These are phyloP conservation scores for Dendrocalamus sinicus DNA, from an alignment of 176 grass and related monocot species.

Conservation along the genomic window DNA sequence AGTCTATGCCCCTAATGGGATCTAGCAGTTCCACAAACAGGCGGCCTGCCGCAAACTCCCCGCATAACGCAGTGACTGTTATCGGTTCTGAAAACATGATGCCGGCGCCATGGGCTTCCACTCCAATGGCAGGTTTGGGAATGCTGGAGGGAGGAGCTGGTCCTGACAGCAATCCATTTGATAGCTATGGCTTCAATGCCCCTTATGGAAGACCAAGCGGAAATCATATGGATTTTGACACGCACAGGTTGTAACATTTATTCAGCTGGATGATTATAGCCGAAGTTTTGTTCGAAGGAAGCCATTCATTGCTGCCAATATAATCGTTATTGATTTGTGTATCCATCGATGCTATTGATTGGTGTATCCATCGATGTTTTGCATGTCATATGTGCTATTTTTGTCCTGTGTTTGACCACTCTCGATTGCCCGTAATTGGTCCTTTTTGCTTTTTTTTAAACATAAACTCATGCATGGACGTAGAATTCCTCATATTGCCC, in stretches of 20 bases:
- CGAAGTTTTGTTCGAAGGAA: constrained; percentile 29
- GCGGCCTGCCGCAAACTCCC: constrained; percentile 41
- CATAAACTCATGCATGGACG: not conserved
- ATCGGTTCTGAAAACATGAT: constrained; percentile 39
- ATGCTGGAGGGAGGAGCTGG: constrained; percentile 42
- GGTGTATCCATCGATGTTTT: constrained; percentile 10
- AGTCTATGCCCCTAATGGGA: constrained; percentile 15
- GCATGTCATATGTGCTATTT: not conserved
- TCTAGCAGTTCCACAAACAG: constrained; percentile 53
- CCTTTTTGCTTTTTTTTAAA: not conserved
- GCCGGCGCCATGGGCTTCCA: constrained; percentile 40
- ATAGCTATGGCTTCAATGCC: constrained; percentile 55
- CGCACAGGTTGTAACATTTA: constrained; percentile 51
- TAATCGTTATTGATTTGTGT: not conserved
- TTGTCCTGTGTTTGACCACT: not conserved
- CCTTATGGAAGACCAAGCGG: constrained; percentile 38
- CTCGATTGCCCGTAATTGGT: not conserved
- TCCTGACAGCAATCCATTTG: constrained; percentile 40
- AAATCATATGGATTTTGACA: constrained; percentile 61
- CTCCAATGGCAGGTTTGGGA: constrained; percentile 51
- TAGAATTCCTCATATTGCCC: not conserved
- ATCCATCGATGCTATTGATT: constrained; percentile 6
- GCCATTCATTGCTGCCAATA: constrained; percentile 5
- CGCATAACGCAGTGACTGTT: constrained; percentile 33
- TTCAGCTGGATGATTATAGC: constrained; percentile 22